phyloP scores from a whole-genome alignment of 176 grass and related monocot genomes.

The Eragrostis curvula region DNA sequence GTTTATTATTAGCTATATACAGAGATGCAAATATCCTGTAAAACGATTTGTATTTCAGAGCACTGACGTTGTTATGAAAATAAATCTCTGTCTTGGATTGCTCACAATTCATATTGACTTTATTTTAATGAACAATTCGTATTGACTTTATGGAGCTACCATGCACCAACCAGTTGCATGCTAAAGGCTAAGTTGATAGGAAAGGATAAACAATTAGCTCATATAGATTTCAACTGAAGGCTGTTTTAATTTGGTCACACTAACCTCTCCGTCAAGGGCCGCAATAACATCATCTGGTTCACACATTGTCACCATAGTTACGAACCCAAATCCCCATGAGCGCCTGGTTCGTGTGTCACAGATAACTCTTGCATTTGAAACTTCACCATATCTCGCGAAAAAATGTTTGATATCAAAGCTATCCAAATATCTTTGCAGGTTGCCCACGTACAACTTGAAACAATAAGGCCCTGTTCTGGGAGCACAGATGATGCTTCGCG shows the following conservation, averaged over 20 bases:
- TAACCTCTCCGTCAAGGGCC: background rate
- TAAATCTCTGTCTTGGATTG: too few relatives aligned
- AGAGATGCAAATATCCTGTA: too few relatives aligned
- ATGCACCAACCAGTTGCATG: too few relatives aligned
- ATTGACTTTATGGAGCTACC: too few relatives aligned
- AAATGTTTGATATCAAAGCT: background rate
- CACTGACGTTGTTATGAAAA: too few relatives aligned
- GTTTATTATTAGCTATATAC: too few relatives aligned
- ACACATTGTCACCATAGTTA: background rate
- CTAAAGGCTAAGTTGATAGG: too few relatives aligned
- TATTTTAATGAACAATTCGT: too few relatives aligned
- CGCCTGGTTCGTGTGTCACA: background rate
- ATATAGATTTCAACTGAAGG: too few relatives aligned
- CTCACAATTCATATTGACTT: too few relatives aligned
- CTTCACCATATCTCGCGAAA: background rate
- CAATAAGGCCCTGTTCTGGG: background rate
- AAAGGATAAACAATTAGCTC: too few relatives aligned
- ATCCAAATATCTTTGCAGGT: background rate
- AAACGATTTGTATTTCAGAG: too few relatives aligned
- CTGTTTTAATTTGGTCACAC: background rate
- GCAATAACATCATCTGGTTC: background rate
- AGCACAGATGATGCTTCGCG: background rate
- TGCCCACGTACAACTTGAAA: background rate
- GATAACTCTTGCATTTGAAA: background rate
- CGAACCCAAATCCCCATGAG: background rate